These are phyloP conservation scores for Dichotomopilus funicola DNA, from an alignment of 2,329 filamentous ascomycete species.

Conservation along the genomic window DNA sequence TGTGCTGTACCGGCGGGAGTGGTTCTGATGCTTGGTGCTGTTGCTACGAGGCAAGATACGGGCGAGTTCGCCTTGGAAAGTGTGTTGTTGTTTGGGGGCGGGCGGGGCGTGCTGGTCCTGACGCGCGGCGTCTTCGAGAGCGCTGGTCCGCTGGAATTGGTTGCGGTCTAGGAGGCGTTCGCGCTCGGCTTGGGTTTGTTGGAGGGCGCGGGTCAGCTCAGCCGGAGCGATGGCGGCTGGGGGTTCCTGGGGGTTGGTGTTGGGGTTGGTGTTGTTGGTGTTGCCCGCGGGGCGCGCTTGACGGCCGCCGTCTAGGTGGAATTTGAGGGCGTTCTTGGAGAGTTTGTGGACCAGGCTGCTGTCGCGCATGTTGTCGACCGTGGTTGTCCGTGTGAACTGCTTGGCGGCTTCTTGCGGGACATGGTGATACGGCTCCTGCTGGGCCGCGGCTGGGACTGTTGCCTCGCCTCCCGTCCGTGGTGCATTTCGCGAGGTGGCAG, in stretches of 20 bases:
- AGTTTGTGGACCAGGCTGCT: conserved; percentile 35
- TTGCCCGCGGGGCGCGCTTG: conserved; percentile 16
- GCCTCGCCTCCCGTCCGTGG: too few relatives aligned
- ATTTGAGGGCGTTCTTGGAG: conserved; percentile 37
- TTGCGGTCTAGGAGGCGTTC: conserved; percentile 37
- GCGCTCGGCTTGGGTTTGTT: conserved; percentile 33
- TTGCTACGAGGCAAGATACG: conserved; percentile 1
- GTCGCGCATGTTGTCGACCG: conserved; percentile 33
- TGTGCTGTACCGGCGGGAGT: conserved; percentile 33
- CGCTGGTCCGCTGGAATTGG: conserved; percentile 37
- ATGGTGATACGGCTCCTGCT: conserved; percentile 35
- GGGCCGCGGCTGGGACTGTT: conserved; percentile 1
- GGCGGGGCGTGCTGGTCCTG: conserved; percentile 23
- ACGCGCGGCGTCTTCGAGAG: conserved; percentile 33
- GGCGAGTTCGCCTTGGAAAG: conserved; percentile 26
- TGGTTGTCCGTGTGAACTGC: conserved; percentile 50
- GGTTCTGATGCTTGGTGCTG: conserved; percentile 2
- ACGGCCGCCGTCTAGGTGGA: conserved; percentile 33
- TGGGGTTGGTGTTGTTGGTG: conserved; percentile 10
- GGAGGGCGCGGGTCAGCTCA: conserved; percentile 32
- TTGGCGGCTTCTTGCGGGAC: conserved; percentile 48
- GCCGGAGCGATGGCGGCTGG: conserved; percentile 25
- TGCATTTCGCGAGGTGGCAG: conserved; percentile 1
- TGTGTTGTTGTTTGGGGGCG: conserved; percentile 25
- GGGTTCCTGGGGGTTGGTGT: conserved; percentile 1